Evolutionary conservation across 2,329 filamentous ascomycete genomes (phyloP).

Genomic region (Claviceps africana): DNA sequence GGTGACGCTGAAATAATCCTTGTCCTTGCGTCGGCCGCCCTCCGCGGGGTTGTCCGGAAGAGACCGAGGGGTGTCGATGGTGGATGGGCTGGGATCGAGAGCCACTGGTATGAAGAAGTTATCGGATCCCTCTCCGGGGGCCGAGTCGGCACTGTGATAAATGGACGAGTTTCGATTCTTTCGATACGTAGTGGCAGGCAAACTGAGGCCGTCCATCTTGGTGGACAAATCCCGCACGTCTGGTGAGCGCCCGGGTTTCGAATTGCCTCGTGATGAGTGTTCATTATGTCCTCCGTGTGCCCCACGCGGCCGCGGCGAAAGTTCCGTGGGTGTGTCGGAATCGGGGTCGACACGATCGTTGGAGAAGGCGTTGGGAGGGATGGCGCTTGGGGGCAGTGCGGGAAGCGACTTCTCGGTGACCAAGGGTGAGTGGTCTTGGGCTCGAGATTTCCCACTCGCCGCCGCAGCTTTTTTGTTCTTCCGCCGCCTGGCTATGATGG

Average conservation of each 20-base stretch:
- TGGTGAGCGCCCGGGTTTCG: constrained; percentile 38
- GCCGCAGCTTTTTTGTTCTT: constrained; percentile 67
- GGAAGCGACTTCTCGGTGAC: constrained; percentile 86
- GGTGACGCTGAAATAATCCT: constrained; percentile 44
- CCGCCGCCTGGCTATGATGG: constrained; percentile 78
- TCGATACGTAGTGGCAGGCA: constrained; percentile 65
- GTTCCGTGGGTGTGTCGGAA: constrained; percentile 53
- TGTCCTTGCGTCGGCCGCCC: constrained; percentile 33
- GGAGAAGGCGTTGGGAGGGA: constrained; percentile 49
- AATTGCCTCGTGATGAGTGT: constrained; percentile 40
- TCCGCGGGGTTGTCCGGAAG: constrained; percentile 34
- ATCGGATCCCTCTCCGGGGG: constrained; percentile 41
- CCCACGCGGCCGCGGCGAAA: constrained; percentile 48
- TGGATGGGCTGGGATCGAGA: constrained; percentile 53
- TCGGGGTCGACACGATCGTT: constrained; percentile 44
- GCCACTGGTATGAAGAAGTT: constrained; percentile 67
- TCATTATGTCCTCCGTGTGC: constrained; percentile 36
- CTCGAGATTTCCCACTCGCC: constrained; percentile 41
- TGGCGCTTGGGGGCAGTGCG: constrained; percentile 67
- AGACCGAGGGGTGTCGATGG: constrained; percentile 40
- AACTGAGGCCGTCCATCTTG: constrained; percentile 45
- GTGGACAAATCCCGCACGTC: constrained; percentile 32
- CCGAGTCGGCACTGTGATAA: constrained; percentile 34
- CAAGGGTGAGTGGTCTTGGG: constrained; percentile 50
- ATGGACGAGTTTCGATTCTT: constrained; percentile 63